Evolutionary conservation across 345 rosid species (phyloP), one percentile per base, ranked within the genome.

Genomic region (Camelina sativa): DNA sequence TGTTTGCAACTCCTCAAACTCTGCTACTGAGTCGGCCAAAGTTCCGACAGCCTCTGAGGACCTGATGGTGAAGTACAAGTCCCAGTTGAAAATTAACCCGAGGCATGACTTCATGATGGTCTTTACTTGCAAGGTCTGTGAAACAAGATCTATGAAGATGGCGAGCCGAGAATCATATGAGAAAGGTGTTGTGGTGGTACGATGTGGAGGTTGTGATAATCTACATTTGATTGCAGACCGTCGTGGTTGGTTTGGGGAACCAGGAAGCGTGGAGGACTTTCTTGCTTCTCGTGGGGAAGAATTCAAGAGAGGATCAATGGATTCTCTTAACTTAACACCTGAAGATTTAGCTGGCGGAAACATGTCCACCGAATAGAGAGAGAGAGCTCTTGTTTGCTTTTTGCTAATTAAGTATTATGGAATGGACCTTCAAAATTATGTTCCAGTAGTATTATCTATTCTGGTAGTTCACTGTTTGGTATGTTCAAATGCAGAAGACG

Each of bases 31-130:
- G 53, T 54, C 72, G 8, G 72, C 78, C 23, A 67, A 67, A 61
- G 52, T 53, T 67, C 76, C 79, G 6, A 60, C 48, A 6, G 63
- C 67, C 43, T 62, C 65, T 3, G 83, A 80, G n/a, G 76, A 74
- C 22, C n/a, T 78, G 11, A 35, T 70, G 22, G 70, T 80, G 74
- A 85, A 82, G 63, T 73, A 71, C 37, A 77, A 82, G 5, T 88
- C 96, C 58, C 84, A 83, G 65, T 75, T 88, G 77, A 90, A 89
- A 79, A 62, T 80, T 11, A 88, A 92, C 46, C 64, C 88, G 1
- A 84, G 97, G 87, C 97, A 94, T 71, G 93, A 94, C 78, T 86
- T 90, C 58, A 89, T 90, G 71, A 87, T 94, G 89, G 82, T 94
- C 50, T 94, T 84, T 67, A 91, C 98, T 13, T 88, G 96, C 84